Base-by-base conservation (phyloP, 306 rosid species). In the Chamaecrista fasciculata region DNA sequence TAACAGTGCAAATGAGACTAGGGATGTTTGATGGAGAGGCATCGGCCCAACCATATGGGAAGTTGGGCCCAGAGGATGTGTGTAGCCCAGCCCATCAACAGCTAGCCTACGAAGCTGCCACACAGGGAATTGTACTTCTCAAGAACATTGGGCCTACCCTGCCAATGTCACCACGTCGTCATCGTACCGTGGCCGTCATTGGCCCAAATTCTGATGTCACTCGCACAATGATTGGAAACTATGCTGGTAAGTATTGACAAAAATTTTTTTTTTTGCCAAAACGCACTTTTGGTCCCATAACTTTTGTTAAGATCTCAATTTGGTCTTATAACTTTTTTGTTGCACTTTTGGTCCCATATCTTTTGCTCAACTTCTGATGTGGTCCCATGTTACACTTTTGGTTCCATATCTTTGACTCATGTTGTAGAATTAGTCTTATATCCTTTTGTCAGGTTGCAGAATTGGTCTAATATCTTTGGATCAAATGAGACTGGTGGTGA, bases 201-300 rank as follows among this genome's bases (percentile, higher is more conserved):
- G 98, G 98, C 56, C 98, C 98, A 28, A 93, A 93, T 60, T 89
- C 97, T 11, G 76, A 85, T 29, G 97, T 64, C 52, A 83, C 86
- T 5, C 65, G 72, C 34, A 78, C 96, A 12, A 93, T 93, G 97
- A 83, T 93, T 0, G 98, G 97, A 14, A 93, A 93, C 44, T 90
- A 93, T 46, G 98, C 96, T 0, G 98, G 98, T 91, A 70, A 69
- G n/a, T n/a, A n/a, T n/a, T n/a, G n/a, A n/a, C n/a, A n/a, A n/a
- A n/a, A n/a, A n/a, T n/a, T n/a, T n/a, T n/a, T n/a, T n/a, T n/a
- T n/a, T n/a, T n/a, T n/a, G n/a, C n/a, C n/a, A n/a, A n/a, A n/a
- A n/a, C n/a, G n/a, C n/a, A n/a, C n/a, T n/a, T n/a, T n/a, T n/a
- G n/a, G n/a, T n/a, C n/a, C n/a, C n/a, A n/a, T n/a, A n/a, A n/a